A percentile compares a stretch with the other conserved stretches of the same genome.
Evolutionary conservation across 768 basidiomycete genomes (phyloP).

Genomic region (Floccularia luteovirens): DNA sequence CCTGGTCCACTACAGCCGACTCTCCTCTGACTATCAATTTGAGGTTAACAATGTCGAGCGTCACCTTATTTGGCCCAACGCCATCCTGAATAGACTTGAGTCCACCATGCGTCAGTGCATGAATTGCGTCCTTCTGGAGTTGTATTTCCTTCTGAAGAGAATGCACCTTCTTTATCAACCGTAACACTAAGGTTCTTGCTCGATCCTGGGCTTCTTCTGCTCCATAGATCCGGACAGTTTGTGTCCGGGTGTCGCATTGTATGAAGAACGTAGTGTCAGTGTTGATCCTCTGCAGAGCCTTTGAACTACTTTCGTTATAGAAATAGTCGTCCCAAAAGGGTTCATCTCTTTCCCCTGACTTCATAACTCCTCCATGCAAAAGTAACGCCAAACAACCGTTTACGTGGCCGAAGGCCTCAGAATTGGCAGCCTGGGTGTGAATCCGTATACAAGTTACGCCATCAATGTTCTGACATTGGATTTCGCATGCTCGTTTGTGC

Average conservation of each 20-base stretch:
- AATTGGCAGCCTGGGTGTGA: constrained; percentile 22
- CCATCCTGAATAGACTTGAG: constrained; percentile 26
- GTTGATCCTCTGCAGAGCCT: constrained; percentile 28
- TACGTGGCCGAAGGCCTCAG: constrained; percentile 21
- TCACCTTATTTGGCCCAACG: constrained; percentile 32
- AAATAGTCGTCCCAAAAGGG: constrained; percentile 43
- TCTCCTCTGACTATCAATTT: constrained; percentile 36
- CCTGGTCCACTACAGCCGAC: constrained; percentile 18
- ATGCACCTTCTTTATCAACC: constrained; percentile 31
- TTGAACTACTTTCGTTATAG: constrained; percentile 28
- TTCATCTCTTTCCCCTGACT: constrained; percentile 18
- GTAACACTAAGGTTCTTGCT: constrained; percentile 22
- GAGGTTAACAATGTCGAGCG: constrained; percentile 31
- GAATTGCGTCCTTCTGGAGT: constrained; percentile 23
- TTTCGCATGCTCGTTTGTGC: constrained; percentile 18
- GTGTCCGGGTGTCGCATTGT: constrained; percentile 28
- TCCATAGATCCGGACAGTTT: constrained; percentile 33
- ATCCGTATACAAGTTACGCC: too few relatives aligned
- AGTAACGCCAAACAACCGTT: constrained; percentile 26
- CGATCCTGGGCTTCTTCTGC: constrained; percentile 15
- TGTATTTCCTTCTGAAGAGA: constrained; percentile 23
- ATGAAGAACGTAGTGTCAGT: constrained; percentile 24
- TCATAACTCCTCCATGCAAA: constrained; percentile 29
- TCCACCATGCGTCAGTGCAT: constrained; percentile 30
- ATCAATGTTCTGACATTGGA: constrained; percentile 29